Conservation (phyloP, 2,329 filamentous ascomycete species). For the Diaporthe vaccinii region DNA sequence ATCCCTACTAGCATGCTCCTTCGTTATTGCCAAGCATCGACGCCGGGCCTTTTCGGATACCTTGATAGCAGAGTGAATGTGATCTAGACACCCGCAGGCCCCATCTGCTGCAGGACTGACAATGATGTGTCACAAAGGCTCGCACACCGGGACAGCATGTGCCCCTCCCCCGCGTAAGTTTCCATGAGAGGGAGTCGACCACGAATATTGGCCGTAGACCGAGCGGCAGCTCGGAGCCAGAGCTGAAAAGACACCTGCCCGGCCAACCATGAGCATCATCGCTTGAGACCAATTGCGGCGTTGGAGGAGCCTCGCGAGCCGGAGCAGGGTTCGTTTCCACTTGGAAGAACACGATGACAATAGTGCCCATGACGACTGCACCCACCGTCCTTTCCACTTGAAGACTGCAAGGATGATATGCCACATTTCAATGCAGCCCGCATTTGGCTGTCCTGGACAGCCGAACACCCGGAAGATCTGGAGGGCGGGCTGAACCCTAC, state of each 20-base stretch:
- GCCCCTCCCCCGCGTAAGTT: not conserved
- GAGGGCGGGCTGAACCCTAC: not conserved
- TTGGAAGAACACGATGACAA: not conserved
- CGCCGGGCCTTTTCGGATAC: constrained; percentile 11
- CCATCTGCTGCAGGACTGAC: not conserved
- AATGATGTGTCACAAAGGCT: constrained; percentile 11
- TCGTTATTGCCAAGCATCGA: constrained; percentile 12
- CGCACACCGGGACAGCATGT: not conserved
- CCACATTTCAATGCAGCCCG: not conserved
- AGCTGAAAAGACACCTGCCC: not conserved
- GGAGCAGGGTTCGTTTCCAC: not conserved
- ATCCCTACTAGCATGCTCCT: constrained; percentile 28
- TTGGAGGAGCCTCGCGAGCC: not conserved
- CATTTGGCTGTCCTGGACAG: not conserved
- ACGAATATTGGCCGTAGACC: not conserved
- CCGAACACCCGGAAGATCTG: not conserved
- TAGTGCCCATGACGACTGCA: not conserved
- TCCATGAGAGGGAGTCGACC: not conserved
- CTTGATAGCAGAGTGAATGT: not conserved
- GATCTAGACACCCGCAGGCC: not conserved
- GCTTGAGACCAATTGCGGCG: not conserved
- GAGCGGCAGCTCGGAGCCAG: not conserved
- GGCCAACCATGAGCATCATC: not conserved
- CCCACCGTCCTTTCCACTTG: not conserved
- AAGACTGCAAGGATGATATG: not conserved